A percentile compares a stretch with the other conserved stretches of the same genome.
These are phyloP conservation scores for Nicotiana paniculata DNA, from an alignment of 257 asterid genomes.

Conservation along the genomic window DNA sequence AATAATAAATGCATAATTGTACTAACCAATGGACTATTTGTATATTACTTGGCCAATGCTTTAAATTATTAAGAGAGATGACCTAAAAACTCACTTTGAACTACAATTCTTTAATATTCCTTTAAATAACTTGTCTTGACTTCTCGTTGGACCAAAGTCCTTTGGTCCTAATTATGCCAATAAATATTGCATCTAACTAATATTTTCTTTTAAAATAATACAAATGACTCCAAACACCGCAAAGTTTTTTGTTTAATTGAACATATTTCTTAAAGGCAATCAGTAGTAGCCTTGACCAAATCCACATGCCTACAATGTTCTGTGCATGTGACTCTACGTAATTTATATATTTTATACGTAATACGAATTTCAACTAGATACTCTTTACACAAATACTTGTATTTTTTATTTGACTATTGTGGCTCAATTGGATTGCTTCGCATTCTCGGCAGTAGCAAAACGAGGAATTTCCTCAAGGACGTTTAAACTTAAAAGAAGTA, in stretches of 20 bases:
- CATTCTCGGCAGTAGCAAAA: too few relatives aligned
- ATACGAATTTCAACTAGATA: not conserved
- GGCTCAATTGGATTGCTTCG: not conserved
- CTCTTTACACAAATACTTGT: not conserved
- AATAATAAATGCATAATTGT: not conserved
- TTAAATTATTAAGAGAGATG: constrained; percentile 5
- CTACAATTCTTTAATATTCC: constrained; percentile 1
- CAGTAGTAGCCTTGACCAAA: constrained; percentile 4
- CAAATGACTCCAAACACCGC: constrained; percentile 27
- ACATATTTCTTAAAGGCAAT: not conserved
- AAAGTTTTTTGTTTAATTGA: constrained; percentile 21
- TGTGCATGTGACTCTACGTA: not conserved
- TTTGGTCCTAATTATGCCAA: constrained; percentile 1
- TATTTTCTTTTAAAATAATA: constrained; percentile 24
- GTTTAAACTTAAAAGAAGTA: too few relatives aligned
- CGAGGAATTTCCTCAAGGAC: too few relatives aligned
- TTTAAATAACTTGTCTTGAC: constrained; percentile 30
- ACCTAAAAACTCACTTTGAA: constrained; percentile 13
- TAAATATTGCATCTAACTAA: constrained; percentile 17
- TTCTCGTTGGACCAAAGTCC: constrained; percentile 12
- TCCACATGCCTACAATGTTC: constrained; percentile 21
- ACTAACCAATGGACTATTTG: constrained; percentile 6
- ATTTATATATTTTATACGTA: not conserved
- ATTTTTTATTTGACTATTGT: not conserved
- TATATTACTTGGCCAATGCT: not conserved